Base-by-base conservation (phyloP, 2,329 filamentous ascomycete species). In the Mycocentrospora acerina region DNA sequence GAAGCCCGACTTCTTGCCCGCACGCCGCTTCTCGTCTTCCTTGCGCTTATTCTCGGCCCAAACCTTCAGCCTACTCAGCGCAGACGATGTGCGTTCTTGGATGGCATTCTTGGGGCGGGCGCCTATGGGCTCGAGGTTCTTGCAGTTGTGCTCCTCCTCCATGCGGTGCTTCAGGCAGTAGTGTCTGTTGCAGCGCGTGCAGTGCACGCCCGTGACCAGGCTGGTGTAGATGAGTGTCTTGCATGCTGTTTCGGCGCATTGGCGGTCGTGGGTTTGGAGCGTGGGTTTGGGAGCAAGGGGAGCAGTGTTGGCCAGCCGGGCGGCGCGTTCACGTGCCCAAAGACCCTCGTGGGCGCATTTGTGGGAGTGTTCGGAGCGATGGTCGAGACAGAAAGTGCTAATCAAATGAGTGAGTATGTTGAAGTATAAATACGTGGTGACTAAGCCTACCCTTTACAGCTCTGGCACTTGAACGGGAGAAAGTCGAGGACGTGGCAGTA, bases 401-500 rank as follows among this genome's bases (percentile, higher is more conserved):
- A n/a, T n/a, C n/a, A n/a, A n/a, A n/a, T n/a, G n/a, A n/a, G n/a
- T n/a, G n/a, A n/a, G n/a, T n/a, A n/a, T n/a, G n/a, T n/a, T n/a
- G n/a, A n/a, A n/a, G n/a, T n/a, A n/a, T n/a, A n/a, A n/a, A n/a
- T n/a, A n/a, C n/a, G n/a, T n/a, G n/a, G n/a, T 18, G 12, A 14
- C 2, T 12, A 19, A 7, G 10, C 62, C 27, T 58, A 75, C 71
- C 76, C 76, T 59, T 72, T 79, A 72, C 93, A 98, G 54, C 87
- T 93, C 65, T 94, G 88, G 73, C 93, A 98, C 62, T 83, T 79
- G 69, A 97, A 97, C 4, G 93, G 93, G 4, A 98, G 81, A 68
- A 98, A 97, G 71, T 97, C 93, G 44, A 97, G 86, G 64, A 93
- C 87, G 65, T 90, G 86, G 76, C 93, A 98, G 76, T 89, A 94